Percentiles rank a stretch among this genome's conserved stretches.
phyloP scores from a whole-genome alignment of 2,329 filamentous ascomycete species.

The Cryphonectria naterciae region DNA sequence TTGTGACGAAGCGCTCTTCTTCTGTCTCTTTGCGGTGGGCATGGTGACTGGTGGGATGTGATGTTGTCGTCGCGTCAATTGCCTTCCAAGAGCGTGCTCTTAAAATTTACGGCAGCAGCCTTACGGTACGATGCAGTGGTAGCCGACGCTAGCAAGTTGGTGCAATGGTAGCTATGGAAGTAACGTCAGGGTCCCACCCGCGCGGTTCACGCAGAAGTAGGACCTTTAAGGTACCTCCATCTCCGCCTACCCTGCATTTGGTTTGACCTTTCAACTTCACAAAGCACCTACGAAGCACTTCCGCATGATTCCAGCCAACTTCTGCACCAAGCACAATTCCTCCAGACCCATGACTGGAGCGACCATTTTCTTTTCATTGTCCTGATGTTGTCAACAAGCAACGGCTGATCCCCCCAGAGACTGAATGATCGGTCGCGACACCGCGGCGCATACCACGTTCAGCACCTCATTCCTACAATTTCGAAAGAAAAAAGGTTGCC shows the following conservation, averaged over 20 bases:
- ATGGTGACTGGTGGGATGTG: constrained; percentile 41
- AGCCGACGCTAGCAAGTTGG: constrained; percentile 6
- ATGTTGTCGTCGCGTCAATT: constrained; percentile 25
- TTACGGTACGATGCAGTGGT: not conserved
- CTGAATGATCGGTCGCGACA: constrained; percentile 11
- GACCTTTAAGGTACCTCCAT: not conserved
- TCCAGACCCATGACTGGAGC: not conserved
- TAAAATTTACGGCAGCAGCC: constrained; percentile 26
- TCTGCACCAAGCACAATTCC: not conserved
- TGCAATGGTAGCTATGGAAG: constrained; percentile 1
- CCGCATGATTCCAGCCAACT: not conserved
- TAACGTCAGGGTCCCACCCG: constrained; percentile 7
- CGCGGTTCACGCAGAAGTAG: not conserved
- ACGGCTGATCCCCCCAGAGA: not conserved
- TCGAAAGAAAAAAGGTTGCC: not conserved
- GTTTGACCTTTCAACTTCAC: not conserved
- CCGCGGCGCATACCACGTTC: constrained; percentile 20
- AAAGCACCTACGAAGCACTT: not conserved
- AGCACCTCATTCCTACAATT: not conserved
- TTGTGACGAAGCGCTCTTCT: constrained; percentile 53
- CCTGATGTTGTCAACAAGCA: not conserved
- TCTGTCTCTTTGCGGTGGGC: constrained; percentile 64
- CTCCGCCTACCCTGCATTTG: not conserved
- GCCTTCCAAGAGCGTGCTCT: constrained; percentile 18
- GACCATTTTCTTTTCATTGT: not conserved